Evolutionary conservation across 2,329 filamentous ascomycete genomes (phyloP), one percentile per base, ranked within the genome.

Genomic region (Cladosporium colombiae): DNA sequence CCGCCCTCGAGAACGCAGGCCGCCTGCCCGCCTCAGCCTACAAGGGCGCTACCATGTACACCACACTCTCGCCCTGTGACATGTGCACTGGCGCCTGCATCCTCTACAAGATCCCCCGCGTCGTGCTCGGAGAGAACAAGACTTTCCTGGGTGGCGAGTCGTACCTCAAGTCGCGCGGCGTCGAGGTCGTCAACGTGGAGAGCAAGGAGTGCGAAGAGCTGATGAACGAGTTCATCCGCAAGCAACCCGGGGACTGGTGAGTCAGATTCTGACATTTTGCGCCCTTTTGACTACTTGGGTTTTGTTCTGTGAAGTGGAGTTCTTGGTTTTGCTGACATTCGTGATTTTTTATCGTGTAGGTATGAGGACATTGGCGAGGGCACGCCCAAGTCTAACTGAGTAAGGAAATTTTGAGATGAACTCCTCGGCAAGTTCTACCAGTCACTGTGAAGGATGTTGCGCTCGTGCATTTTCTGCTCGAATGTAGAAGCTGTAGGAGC

Each of bases 61-160:
- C 91, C 2, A 92, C 90, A 0, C 81, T 93, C 7, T 91, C 89
- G 2, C 91, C 90, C 0, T 93, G 91, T 76, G 89, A 91, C 74
- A 93, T 93, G 90, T 93, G 89, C 77, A 92, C 90, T 4, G 90
- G 91, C 10, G 89, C 90, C 2, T 92, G 90, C 73, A 80, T 93
- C 67, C 82, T 93, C 67, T 93, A 92, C 81, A 89, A 89, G 72
- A 85, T 93, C 66, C 82, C 84, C 56, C 84, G 90, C 25, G 89
- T 93, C 3, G 90, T 93, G 33, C 86, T 93, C 70, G 91, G 89
- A 57, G 91, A 93, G 80, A 92, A 93, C 78, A 86, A 86, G 73
- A 92, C 85, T 23, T 93, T 91, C 70, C 74, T 91, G 13, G 90
- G 90, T 33, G 90, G 89, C 18, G 91, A 93, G 78, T 84, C 87